These are phyloP conservation scores for Candida glucosophila DNA, from an alignment of 1,139 yeast genomes.

Conservation along the genomic window DNA sequence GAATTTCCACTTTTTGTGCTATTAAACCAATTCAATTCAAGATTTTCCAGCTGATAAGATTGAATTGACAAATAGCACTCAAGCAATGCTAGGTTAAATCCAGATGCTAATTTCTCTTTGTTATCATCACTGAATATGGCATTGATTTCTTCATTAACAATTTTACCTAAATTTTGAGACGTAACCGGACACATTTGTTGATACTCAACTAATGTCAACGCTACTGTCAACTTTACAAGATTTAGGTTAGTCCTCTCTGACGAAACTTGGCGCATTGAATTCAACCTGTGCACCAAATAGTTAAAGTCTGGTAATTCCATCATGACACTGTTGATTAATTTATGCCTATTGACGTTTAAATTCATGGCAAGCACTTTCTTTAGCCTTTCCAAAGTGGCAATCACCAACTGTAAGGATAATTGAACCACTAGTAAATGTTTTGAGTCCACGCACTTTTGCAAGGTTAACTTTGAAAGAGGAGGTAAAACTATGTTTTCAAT, in stretches of 20 bases:
- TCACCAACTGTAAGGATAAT: conserved; percentile 52
- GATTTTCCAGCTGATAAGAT: conserved; percentile 24
- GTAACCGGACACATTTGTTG: conserved; percentile 13
- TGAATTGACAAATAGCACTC: conserved; percentile 38
- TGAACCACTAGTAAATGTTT: conserved; percentile 56
- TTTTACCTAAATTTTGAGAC: conserved; percentile 8
- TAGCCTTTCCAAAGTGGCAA: conserved; percentile 47
- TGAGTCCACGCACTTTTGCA: conserved; percentile 50
- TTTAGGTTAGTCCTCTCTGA: conserved; percentile 9
- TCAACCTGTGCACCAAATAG: conserved; percentile 9
- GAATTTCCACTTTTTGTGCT: conserved; percentile 38
- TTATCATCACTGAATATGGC: conserved; percentile 10
- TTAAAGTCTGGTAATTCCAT: conserved; percentile 21
- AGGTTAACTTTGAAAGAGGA: conserved; percentile 49
- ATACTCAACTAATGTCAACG: conserved; percentile 16
- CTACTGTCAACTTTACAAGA: conserved; percentile 15
- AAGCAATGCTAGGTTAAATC: conserved; percentile 43
- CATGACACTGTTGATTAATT: conserved; percentile 20
- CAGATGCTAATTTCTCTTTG: conserved; percentile 12
- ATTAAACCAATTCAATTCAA: conserved; percentile 58
- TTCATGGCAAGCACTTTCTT: conserved; percentile 27
- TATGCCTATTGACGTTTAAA: conserved; percentile 20
- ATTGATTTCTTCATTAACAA: conserved; percentile 13
- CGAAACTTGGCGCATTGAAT: conserved; percentile 5
- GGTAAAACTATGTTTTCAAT: conserved; percentile 58